These are phyloP conservation scores for Lepidium sativum DNA, from an alignment of 345 rosid species.

Conservation along the genomic window DNA sequence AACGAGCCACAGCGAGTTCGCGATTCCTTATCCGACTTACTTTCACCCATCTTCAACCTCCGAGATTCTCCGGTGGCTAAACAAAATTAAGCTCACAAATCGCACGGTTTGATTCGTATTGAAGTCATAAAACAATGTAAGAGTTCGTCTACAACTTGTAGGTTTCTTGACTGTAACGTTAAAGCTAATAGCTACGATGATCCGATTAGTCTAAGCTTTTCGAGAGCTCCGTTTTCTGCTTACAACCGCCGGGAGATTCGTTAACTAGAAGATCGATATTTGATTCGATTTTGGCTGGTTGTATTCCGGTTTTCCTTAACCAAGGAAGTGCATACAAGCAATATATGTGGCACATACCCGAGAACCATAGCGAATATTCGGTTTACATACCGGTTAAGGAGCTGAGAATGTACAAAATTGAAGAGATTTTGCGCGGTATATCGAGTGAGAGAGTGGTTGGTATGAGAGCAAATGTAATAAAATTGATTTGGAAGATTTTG, in stretches of 20 bases:
- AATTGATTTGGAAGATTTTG: slow-evolving; percentile 40
- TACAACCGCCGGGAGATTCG: slow-evolving; percentile 61
- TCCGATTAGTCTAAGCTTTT: slow-evolving; percentile 36
- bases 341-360: slow-evolving; percentile 47
- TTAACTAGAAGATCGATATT: slow-evolving; percentile 49
- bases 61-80: slow-evolving; percentile 40
- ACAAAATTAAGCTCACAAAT: slow-evolving; percentile 13
- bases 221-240: slow-evolving; percentile 36
- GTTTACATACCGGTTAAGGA: slow-evolving; percentile 34
- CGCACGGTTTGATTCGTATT: slow-evolving; percentile 34
- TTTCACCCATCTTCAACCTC: slow-evolving; percentile 39
- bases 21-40: slow-evolving; percentile 54
- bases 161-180: slow-evolving; percentile 33
- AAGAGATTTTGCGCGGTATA: slow-evolving; percentile 20
- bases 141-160: slow-evolving; percentile 25
- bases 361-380: slow-evolving; percentile 29
- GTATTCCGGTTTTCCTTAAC: slow-evolving; percentile 60
- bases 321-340: slow-evolving; percentile 42
- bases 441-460: slow-evolving; percentile 16
- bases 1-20: slow-evolving; percentile 38
- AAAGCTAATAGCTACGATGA: slow-evolving; percentile 27
- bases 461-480: slow-evolving; percentile 41
- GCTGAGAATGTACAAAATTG: slow-evolving; percentile 20
- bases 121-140: slow-evolving; percentile 41
- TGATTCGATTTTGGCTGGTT: slow-evolving; percentile 52